A percentile compares a stretch with the other conserved stretches of the same genome.
Evolutionary conservation across 1,284 basidiomycete genomes (phyloP).

Genomic region (Coriolopsis trogii): DNA sequence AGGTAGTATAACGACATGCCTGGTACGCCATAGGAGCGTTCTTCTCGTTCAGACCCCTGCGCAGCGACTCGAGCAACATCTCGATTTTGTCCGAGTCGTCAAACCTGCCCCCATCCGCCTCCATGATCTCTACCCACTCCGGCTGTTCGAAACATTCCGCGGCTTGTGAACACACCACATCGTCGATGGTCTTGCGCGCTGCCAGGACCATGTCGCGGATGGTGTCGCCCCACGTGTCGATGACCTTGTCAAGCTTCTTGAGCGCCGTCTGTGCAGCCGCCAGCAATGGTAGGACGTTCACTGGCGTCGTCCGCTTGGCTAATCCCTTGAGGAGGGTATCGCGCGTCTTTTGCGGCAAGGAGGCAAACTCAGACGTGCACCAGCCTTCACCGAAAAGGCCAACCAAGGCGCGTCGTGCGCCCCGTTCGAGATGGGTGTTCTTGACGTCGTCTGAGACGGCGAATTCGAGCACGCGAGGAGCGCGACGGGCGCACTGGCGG

Average conservation of each 20-base stretch:
- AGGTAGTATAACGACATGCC: slow-evolving; percentile 40
- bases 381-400: slow-evolving; percentile 85
- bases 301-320: slow-evolving; percentile 62
- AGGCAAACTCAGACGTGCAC: slow-evolving; percentile 80
- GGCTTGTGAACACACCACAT: slow-evolving; percentile 59
- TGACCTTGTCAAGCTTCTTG: slow-evolving; percentile 52
- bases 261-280: slow-evolving; percentile 69
- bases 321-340: slow-evolving; percentile 74
- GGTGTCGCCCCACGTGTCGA: slow-evolving; percentile 70
- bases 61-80: slow-evolving; percentile 66
- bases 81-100: slow-evolving; percentile 76
- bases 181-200: slow-evolving; percentile 63
- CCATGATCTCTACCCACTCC: slow-evolving; percentile 76
- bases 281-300: slow-evolving; percentile 68
- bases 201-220: slow-evolving; percentile 65
- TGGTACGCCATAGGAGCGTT: slow-evolving; percentile 76
- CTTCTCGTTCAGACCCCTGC: slow-evolving; percentile 58
- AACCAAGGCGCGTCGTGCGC: slow-evolving; percentile 74
- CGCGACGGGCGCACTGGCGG: slow-evolving; percentile 76
- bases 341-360: slow-evolving; percentile 65
- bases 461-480: slow-evolving; percentile 83
- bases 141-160: slow-evolving; percentile 65
- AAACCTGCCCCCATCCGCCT: slow-evolving; percentile 69
- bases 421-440: slow-evolving; percentile 70
- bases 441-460: slow-evolving; percentile 74